phyloP scores from a whole-genome alignment of 441 rosid species.

The Breynia disticha region DNA sequence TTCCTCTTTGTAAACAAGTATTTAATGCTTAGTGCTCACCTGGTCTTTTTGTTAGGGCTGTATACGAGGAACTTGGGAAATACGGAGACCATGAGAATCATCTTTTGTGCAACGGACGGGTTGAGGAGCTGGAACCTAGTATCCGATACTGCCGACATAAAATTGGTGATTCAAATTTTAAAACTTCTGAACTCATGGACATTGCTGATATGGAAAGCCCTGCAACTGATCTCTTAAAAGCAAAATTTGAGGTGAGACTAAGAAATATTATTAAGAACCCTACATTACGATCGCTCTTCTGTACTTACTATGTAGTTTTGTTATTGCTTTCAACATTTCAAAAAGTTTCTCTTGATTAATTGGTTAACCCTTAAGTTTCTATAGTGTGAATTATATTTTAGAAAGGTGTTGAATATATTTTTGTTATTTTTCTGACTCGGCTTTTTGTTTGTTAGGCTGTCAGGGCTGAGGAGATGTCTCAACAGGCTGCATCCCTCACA shows the following conservation, averaged over 20 bases:
- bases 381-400: no score
- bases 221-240: constrained; percentile 84
- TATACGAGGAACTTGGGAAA: constrained; percentile 95
- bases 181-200: constrained; percentile 76
- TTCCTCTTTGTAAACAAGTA: no score
- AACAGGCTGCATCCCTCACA: constrained; percentile 80
- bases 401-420: neutral
- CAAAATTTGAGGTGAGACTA: constrained; percentile 63
- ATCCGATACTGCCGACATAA: constrained; percentile 88
- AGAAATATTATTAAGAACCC: neutral
- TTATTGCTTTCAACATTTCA: neutral
- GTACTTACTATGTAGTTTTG: neutral
- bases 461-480: constrained; percentile 77
- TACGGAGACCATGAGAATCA: constrained; percentile 97
- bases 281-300: neutral
- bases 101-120: constrained; percentile 86
- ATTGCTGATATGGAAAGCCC: constrained; percentile 97
- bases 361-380: no score
- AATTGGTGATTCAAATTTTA: constrained; percentile 82
- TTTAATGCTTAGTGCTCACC: no score
- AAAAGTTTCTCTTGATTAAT: neutral
- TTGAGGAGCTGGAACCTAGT: constrained; percentile 98
- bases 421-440: neutral
- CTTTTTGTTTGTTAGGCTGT: constrained; percentile 35
- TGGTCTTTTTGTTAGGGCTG: constrained; percentile 47